phyloP scores from a whole-genome alignment of 306 rosid genomes.

The Rosa lucieae region DNA sequence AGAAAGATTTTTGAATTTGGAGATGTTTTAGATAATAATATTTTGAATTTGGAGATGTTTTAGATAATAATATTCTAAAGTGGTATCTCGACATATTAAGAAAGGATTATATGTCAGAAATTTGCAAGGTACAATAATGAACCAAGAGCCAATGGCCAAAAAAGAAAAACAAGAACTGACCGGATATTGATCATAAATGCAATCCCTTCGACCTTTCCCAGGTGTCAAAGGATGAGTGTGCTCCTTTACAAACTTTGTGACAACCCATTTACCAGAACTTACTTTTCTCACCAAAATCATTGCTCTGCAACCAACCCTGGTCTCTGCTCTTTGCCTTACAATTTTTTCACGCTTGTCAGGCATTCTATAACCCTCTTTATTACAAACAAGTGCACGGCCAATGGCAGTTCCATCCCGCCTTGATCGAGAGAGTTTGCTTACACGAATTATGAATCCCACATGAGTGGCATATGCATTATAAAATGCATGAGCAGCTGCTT shows the following conservation, averaged over 20 bases:
- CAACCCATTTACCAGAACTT: constrained; percentile 86
- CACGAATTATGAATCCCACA: constrained; percentile 85
- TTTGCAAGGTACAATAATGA: constrained; percentile 2
- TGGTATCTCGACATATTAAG: not conserved
- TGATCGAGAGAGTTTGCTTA: constrained; percentile 93
- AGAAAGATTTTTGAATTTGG: not conserved
- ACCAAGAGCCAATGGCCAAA: not conserved
- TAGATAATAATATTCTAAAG: not conserved
- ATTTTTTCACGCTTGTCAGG: constrained; percentile 94
- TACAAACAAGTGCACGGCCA: constrained; percentile 96
- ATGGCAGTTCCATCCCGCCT: constrained; percentile 93
- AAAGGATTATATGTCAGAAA: not conserved
- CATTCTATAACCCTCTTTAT: constrained; percentile 96
- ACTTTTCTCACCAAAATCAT: constrained; percentile 90
- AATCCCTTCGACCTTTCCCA: constrained; percentile 79
- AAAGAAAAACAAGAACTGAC: constrained; percentile 47
- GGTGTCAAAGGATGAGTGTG: constrained; percentile 83
- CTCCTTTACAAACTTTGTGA: constrained; percentile 81
- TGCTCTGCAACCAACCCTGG: constrained; percentile 96
- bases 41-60: not conserved
- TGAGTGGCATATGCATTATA: constrained; percentile 84
- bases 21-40: not conserved
- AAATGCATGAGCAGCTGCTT: constrained; percentile 89
- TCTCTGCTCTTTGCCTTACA: constrained; percentile 94
- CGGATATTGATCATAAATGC: constrained; percentile 81